Base-by-base conservation (phyloP, 2,329 filamentous ascomycete species). In the Fusarium sp. region DNA sequence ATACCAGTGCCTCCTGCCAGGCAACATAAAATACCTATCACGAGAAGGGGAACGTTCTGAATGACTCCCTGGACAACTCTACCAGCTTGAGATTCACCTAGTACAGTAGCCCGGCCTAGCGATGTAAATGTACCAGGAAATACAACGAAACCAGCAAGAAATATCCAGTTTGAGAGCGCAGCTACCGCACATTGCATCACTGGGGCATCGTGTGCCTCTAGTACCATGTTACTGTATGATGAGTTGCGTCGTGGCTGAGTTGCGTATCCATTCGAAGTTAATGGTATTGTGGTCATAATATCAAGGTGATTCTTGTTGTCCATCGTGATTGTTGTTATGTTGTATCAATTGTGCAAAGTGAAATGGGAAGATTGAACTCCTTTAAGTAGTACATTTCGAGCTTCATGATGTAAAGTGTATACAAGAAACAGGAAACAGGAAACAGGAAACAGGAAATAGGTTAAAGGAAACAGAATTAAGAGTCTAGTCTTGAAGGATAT, bases 21-120 rank as follows among this genome's bases (percentile, higher is more conserved):
- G 16, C 34, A 52, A n/a, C 48, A 52, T 9, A 52, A 13, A 11
- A 52, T 52, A 52, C 48, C 48, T 52, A 52, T 40, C n/a, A 29
- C 34, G 9, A 52, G 48, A 25, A 52, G 48, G 10, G 34, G 48
- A 3, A 9, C 40, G 7, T 41, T 52, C 4, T 18, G 11, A 52
- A 41, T 52, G 6, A 52, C 34, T 12, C 34, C 11, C 24, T 40
- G 24, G n/a, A 52, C 18, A 24, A 25, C 32, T 40, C 24, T 20
- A 14, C 48, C 48, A 27, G 34, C 34, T 41, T 52, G 18, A 25
- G 48, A 52, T 24, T 52, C 24, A 25, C 24, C 7, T 8, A 52
- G 48, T 10, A 52, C 6, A 20, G 34, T n/a, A 20, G 48, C 22
- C 7, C 34, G 16, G 14, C 48, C 24, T 6, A 52, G 32, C 13